Conservation (phyloP, 2,329 filamentous ascomycete genomes). For the Fusarium anthophilum region DNA sequence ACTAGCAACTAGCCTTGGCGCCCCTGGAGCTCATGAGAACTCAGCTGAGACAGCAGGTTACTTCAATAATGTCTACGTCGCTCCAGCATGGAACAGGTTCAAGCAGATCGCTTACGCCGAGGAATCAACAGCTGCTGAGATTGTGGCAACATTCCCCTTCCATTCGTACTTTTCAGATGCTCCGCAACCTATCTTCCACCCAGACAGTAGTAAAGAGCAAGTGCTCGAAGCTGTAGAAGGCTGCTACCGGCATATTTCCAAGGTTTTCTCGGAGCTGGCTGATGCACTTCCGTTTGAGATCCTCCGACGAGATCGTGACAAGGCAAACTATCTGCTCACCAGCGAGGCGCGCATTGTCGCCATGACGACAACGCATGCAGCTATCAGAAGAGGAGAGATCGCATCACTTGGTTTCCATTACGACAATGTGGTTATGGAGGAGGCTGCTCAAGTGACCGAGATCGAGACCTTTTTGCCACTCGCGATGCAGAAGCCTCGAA, state of each 20-base stretch:
- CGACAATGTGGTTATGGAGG: constrained; percentile 98
- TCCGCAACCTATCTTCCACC: constrained; percentile 84
- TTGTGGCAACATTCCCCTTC: constrained; percentile 85
- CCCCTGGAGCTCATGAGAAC: constrained; percentile 92
- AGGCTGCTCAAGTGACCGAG: constrained; percentile 97
- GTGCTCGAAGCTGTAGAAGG: constrained; percentile 81
- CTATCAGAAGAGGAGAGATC: constrained; percentile 92
- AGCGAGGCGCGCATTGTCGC: constrained; percentile 98
- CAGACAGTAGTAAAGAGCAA: constrained; percentile 70
- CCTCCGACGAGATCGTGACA: constrained; percentile 85
- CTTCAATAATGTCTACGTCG: constrained; percentile 91
- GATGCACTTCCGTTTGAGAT: constrained; percentile 97
- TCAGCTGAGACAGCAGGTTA: constrained; percentile 97
- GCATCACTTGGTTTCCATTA: constrained; percentile 93
- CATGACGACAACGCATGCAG: constrained; percentile 98
- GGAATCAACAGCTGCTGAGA: constrained; percentile 65
- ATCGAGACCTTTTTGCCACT: constrained; percentile 96
- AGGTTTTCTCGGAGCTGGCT: constrained; percentile 90
- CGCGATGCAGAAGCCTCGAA: constrained; percentile 84
- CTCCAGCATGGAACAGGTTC: constrained; percentile 89
- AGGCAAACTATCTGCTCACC: constrained; percentile 93
- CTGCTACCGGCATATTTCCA: constrained; percentile 87
- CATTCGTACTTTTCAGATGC: constrained; percentile 86
- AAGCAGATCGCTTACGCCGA: constrained; percentile 65
- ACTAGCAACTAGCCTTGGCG: constrained; percentile 83